Evolutionary conservation across 1,284 basidiomycete species (phyloP).

Genomic region (Trametes versicolor): DNA sequence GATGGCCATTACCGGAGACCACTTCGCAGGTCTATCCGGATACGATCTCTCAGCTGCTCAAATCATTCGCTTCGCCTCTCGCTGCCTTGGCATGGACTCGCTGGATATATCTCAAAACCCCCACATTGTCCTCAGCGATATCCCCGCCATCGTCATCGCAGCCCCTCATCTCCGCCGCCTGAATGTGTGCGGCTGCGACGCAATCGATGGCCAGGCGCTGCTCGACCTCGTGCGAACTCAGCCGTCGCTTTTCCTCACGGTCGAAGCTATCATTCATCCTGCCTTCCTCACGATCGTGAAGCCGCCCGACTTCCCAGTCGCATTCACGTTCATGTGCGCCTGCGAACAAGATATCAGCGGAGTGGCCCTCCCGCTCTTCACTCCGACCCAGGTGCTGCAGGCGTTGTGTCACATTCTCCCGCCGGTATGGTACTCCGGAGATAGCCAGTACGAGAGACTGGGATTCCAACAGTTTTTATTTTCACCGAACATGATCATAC

Average conservation of each 20-base stretch:
- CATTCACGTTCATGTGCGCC: slow-evolving; percentile 3
- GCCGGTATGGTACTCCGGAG: neutral
- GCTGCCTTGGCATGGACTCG: neutral
- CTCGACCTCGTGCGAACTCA: neutral
- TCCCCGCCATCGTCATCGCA: neutral
- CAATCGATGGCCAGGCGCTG: neutral
- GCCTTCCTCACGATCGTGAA: neutral
- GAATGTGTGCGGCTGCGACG: neutral
- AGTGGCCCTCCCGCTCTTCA: neutral
- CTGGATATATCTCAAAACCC: neutral
- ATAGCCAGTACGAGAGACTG: too few species aligned
- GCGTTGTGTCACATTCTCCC: neutral
- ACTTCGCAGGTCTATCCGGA: neutral
- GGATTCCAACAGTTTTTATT: too few species aligned
- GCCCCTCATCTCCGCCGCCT: neutral
- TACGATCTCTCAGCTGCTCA: neutral
- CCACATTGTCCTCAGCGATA: neutral
- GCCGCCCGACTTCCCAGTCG: neutral
- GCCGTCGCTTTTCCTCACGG: neutral
- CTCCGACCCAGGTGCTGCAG: neutral
- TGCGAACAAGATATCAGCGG: neutral
- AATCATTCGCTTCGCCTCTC: neutral
- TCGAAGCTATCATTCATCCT: neutral
- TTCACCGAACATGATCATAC: too few species aligned
- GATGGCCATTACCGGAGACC: neutral